Conservation (phyloP, 2,329 filamentous ascomycete genomes). For the Tricladium varicosporioides region DNA sequence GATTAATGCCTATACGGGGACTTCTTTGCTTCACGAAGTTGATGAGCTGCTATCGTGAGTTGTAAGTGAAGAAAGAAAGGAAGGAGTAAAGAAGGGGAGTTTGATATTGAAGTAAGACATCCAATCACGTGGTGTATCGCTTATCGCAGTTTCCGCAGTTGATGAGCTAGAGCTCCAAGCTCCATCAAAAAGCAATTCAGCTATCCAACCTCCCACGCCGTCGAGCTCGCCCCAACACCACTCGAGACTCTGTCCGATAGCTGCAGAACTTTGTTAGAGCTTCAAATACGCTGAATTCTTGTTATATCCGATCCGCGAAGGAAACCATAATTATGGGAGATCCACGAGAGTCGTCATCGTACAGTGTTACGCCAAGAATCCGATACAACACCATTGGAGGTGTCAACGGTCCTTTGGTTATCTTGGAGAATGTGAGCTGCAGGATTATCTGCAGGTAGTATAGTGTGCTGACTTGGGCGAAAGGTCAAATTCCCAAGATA, state of each 20-base stretch:
- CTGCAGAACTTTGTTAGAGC: slow-evolving; percentile 13
- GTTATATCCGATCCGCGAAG: background rate
- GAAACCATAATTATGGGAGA: slow-evolving; percentile 32
- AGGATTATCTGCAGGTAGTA: background rate
- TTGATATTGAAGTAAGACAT: background rate
- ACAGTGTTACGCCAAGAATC: slow-evolving; percentile 64
- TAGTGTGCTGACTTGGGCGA: slow-evolving; percentile 22
- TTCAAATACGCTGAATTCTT: slow-evolving; percentile 4
- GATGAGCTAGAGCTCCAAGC: slow-evolving; percentile 14
- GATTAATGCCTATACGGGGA: no score
- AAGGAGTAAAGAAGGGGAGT: background rate
- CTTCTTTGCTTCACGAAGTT: no score
- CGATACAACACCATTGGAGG: slow-evolving; percentile 98
- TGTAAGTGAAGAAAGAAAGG: no score
- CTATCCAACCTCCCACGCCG: slow-evolving; percentile 18
- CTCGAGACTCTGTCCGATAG: slow-evolving; percentile 6
- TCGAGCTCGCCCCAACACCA: slow-evolving; percentile 9
- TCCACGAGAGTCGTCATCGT: slow-evolving; percentile 37
- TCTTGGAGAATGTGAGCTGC: slow-evolving; percentile 83
- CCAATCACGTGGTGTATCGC: slow-evolving; percentile 9
- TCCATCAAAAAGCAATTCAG: slow-evolving; percentile 15
- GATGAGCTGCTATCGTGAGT: no score
- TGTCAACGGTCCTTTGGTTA: slow-evolving; percentile 96
- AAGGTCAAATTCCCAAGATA: slow-evolving; percentile 96
- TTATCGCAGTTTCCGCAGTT: slow-evolving; percentile 16